Conservation (phyloP, 208 protist genomes). For the Trypanosomatidae sp. region DNA sequence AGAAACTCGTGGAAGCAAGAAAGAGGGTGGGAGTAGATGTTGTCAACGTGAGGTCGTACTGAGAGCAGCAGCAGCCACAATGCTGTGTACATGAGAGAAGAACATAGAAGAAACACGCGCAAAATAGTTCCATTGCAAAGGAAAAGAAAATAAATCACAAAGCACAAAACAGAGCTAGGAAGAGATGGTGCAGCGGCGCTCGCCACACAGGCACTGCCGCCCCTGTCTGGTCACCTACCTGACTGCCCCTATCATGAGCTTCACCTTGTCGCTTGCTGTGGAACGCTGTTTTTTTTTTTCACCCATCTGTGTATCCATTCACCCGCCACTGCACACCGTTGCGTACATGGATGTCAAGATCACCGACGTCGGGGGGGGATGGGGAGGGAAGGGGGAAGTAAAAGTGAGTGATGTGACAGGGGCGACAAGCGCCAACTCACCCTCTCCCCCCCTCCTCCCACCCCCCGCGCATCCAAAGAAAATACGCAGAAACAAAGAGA, state of each 20-base stretch:
- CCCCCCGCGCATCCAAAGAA: neutral
- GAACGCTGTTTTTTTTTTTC: neutral
- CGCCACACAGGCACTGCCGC: neutral
- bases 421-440: neutral
- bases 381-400: neutral
- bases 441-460: neutral
- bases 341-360: neutral
- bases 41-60: neutral
- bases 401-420: neutral
- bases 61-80: neutral
- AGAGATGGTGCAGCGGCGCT: neutral
- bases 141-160: neutral
- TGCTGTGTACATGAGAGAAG: neutral
- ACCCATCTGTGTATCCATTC: neutral
- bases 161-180: too few relatives aligned
- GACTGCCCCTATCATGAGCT: neutral
- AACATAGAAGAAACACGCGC: neutral
- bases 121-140: neutral
- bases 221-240: neutral
- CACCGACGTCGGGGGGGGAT: neutral
- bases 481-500: slow-evolving; percentile 12
- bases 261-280: neutral
- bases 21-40: neutral
- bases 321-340: neutral
- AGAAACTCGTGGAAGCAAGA: neutral